These are phyloP conservation scores for Penicillium cataractarum DNA, from an alignment of 495 filamentous ascomycete species.

Conservation along the genomic window DNA sequence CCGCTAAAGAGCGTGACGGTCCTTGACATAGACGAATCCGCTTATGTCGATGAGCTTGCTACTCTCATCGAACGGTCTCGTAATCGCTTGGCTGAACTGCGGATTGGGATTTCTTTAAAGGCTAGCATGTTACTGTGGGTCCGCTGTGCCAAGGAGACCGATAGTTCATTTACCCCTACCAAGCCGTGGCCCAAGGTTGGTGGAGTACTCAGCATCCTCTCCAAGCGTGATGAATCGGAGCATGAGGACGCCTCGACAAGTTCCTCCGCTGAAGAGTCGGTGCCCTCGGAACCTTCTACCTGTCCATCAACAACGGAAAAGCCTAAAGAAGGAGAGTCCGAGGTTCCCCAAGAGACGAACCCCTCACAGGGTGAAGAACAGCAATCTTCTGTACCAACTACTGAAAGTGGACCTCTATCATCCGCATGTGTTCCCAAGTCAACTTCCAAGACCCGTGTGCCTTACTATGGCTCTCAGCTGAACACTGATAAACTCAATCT, in stretches of 20 bases:
- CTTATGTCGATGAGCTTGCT: slow-evolving; percentile 88
- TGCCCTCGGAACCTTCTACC: slow-evolving; percentile 11
- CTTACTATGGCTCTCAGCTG: slow-evolving; percentile 6
- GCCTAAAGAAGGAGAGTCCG: neutral
- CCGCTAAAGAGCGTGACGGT: slow-evolving; percentile 80
- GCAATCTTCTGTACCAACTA: neutral
- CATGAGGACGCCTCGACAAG: neutral
- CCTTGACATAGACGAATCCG: slow-evolving; percentile 84
- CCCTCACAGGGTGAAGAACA: neutral
- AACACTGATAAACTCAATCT: slow-evolving; percentile 56
- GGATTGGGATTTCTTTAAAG: slow-evolving; percentile 74
- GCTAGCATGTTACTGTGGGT: slow-evolving; percentile 61
- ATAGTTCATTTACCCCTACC: slow-evolving; percentile 47
- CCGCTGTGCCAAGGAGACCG: slow-evolving; percentile 26
- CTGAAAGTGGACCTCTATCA: neutral
- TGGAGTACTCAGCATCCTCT: slow-evolving; percentile 74
- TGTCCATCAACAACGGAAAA: neutral
- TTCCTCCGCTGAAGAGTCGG: slow-evolving; percentile 6
- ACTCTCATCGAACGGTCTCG: slow-evolving; percentile 76
- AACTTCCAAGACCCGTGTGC: slow-evolving; percentile 4
- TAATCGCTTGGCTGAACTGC: slow-evolving; percentile 69
- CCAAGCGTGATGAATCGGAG: slow-evolving; percentile 43
- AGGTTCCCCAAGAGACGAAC: neutral
- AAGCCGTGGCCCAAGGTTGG: slow-evolving; percentile 54
- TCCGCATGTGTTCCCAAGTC: neutral